Evolutionary conservation across 2,329 filamentous ascomycete species (phyloP).

Genomic region (Aspergillus quadrilineatus): DNA sequence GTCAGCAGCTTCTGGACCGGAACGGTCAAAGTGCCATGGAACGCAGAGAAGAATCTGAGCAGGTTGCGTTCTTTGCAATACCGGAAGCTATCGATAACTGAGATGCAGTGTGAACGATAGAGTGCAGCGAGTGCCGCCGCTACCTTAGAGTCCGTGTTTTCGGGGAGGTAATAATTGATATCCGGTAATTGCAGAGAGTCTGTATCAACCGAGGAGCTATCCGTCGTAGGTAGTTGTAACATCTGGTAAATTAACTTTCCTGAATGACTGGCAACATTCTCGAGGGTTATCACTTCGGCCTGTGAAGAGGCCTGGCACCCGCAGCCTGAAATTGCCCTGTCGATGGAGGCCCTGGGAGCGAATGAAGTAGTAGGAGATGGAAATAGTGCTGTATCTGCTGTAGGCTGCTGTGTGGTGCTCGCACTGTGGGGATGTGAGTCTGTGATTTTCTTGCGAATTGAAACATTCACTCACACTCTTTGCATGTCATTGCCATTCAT

Average conservation of each 20-base stretch:
- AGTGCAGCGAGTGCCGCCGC: slow-evolving; percentile 82
- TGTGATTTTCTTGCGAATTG: neutral
- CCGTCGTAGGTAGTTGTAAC: slow-evolving; percentile 38
- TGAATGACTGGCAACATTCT: slow-evolving; percentile 39
- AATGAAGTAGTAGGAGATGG: slow-evolving; percentile 42
- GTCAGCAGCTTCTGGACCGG: slow-evolving; percentile 91
- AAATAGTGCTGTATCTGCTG: slow-evolving; percentile 40
- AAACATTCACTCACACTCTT: slow-evolving; percentile 29
- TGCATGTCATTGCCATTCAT: slow-evolving; percentile 29
- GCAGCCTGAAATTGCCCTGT: slow-evolving; percentile 24
- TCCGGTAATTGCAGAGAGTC: slow-evolving; percentile 78
- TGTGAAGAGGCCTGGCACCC: slow-evolving; percentile 30
- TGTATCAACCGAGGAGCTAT: slow-evolving; percentile 54
- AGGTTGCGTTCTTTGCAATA: slow-evolving; percentile 97
- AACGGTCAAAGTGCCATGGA: slow-evolving; percentile 93
- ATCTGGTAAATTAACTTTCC: slow-evolving; percentile 42
- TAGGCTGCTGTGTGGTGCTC: slow-evolving; percentile 32
- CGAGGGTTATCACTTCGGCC: slow-evolving; percentile 33
- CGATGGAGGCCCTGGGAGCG: slow-evolving; percentile 31
- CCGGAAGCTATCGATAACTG: slow-evolving; percentile 88
- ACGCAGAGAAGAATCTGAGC: slow-evolving; percentile 90
- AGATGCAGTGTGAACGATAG: slow-evolving; percentile 93
- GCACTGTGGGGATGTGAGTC: slow-evolving; percentile 26
- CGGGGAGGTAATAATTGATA: slow-evolving; percentile 77
- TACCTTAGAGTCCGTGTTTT: slow-evolving; percentile 79